Base-by-base conservation (phyloP, 208 protist species). In the Wallacemonas sp. region DNA sequence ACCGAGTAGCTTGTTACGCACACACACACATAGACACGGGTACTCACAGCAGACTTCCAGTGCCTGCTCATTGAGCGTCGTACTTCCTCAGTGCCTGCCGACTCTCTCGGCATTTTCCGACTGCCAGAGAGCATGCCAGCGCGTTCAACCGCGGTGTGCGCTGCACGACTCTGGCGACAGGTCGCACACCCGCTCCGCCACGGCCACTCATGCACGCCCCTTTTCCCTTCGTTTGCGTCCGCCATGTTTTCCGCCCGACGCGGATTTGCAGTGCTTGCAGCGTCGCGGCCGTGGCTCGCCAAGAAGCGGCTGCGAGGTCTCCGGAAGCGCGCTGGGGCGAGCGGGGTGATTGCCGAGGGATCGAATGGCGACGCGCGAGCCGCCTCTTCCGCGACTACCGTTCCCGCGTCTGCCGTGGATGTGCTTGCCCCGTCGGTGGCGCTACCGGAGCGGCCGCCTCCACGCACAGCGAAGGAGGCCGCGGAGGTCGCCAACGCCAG, bases 341-440 rank as follows among this genome's bases (percentile, higher is more conserved):
- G 19, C 15, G 50, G 13, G 26, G 10, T 32, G 6, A 32, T 3
- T 32, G 30, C 8, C 21, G 19, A 26, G 5, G 21, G 17, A 6
- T 12, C 9, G 24, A 46, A 46, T 12, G 15, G 41, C 19, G 15
- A 19, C n/a, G 5, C n/a, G 44, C 9, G 17, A 19, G 38, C 50
- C 46, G n/a, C 46, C 8, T n/a, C 46, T 10, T 61, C 67, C n/a
- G 32, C 33, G 34, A 45, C 60, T 13, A 2, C 62, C 22, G 68
- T 63, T 24, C 19, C 13, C 15, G 3, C 62, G 24, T 17, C 64
- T 3, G 42, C n/a, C 5, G 50, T 17, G 29, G 24, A 17, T 27
- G 32, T 24, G 41, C 50, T 33, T n/a, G 52, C 27, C 10, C 48
- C 50, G 1, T 17, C 30, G 17, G 30, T 29, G 30, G 59, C 33